phyloP scores from a whole-genome alignment of 2,329 filamentous ascomycete genomes.

The Paramyrothecium sp. region DNA sequence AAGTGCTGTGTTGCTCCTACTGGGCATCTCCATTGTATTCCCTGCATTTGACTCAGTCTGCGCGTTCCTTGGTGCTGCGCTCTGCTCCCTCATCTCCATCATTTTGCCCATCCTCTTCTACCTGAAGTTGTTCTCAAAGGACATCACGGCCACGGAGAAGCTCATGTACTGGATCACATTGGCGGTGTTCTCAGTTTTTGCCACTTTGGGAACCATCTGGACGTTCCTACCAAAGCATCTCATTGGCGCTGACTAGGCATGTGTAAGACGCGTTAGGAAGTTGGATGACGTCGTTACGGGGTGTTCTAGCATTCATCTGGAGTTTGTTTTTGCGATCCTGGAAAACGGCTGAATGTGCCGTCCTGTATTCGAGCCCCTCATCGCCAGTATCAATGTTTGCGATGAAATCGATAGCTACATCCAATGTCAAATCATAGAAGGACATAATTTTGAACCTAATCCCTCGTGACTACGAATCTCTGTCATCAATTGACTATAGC shows the following conservation, averaged over 20 bases:
- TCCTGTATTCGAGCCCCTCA: too few species aligned
- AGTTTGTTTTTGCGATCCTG: neutral
- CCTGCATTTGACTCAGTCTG: constrained; percentile 88
- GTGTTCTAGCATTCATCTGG: constrained; percentile 2
- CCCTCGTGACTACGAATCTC: too few species aligned
- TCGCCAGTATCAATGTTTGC: too few species aligned
- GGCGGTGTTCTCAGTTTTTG: constrained; percentile 66
- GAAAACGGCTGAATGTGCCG: too few species aligned
- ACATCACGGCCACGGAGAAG: constrained; percentile 64
- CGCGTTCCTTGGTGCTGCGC: constrained; percentile 82
- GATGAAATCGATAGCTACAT: too few species aligned
- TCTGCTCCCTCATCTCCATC: constrained; percentile 93
- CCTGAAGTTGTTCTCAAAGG: constrained; percentile 79
- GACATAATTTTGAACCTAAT: too few species aligned
- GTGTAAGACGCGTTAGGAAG: neutral
- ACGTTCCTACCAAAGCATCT: constrained; percentile 80
- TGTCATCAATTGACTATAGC: too few species aligned
- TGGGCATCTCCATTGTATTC: constrained; percentile 67
- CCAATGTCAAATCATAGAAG: too few species aligned
- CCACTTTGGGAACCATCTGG: constrained; percentile 77
- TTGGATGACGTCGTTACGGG: neutral
- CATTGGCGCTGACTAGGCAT: constrained; percentile 50
- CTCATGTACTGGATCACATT: constrained; percentile 68
- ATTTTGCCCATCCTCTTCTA: constrained; percentile 88
- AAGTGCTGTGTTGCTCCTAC: constrained; percentile 66